phyloP scores from a whole-genome alignment of 169 alveolate genomes.

The Plasmodium relictum region DNA sequence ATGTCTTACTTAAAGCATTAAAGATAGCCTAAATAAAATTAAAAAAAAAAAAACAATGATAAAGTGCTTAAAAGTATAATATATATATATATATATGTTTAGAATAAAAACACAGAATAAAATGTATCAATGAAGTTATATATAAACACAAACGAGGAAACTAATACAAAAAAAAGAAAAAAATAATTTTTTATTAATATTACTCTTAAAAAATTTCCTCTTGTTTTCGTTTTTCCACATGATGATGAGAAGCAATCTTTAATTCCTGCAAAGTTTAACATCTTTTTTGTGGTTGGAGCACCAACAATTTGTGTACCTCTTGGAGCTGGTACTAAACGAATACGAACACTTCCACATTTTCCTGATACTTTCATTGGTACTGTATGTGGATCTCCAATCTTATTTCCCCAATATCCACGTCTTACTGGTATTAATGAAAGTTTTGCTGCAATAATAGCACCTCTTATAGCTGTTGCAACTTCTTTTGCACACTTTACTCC shows the following conservation, averaged over 20 bases:
- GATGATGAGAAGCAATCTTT: conserved; percentile 98
- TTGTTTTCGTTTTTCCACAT: conserved; percentile 98
- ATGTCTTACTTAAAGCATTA: conserved; percentile 97
- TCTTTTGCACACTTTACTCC: conserved; percentile 99
- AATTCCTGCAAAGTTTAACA: conserved; percentile 98
- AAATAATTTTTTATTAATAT: conserved; percentile 3
- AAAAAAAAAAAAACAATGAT: not conserved
- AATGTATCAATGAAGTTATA: not conserved
- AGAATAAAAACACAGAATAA: not conserved
- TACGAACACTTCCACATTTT: conserved; percentile 99
- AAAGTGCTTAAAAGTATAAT: not conserved
- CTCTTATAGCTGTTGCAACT: conserved; percentile 99
- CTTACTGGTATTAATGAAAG: conserved; percentile 98
- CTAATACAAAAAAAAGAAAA: not conserved
- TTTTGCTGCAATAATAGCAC: conserved; percentile 99
- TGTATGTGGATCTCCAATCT: conserved; percentile 99
- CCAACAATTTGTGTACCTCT: conserved; percentile 99
- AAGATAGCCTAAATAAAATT: conserved; percentile 92
- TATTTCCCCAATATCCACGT: conserved; percentile 99
- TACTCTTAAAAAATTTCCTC: conserved; percentile 97
- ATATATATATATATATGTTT: no score
- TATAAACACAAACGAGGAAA: not conserved
- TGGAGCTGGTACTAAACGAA: conserved; percentile 99
- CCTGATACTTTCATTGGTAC: conserved; percentile 99
- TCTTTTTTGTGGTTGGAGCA: conserved; percentile 98